These are phyloP conservation scores for Melampsora larici-populina DNA, from an alignment of 1,284 basidiomycete species.

Conservation along the genomic window DNA sequence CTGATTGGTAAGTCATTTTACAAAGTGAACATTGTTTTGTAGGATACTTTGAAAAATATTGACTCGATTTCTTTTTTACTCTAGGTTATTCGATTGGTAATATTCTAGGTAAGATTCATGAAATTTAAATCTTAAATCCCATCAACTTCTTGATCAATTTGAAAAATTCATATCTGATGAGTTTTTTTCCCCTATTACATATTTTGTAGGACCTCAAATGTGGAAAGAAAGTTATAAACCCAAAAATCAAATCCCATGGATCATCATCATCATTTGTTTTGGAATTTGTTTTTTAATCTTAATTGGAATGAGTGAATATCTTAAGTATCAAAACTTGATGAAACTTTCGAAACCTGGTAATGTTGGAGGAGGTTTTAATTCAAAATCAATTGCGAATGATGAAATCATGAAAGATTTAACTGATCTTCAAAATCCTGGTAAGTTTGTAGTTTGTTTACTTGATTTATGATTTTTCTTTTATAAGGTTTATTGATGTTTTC, in stretches of 20 bases:
- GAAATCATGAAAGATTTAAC: not conserved
- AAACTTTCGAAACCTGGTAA: no score
- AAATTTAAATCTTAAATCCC: not conserved
- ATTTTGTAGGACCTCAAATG: not conserved
- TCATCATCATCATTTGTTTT: not conserved
- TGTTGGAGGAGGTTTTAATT: no score
- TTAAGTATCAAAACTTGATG: not conserved
- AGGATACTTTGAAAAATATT: no score
- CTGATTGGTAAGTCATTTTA: constrained; percentile 10
- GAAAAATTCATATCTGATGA: not conserved
- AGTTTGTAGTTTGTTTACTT: not conserved
- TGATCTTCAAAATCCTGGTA: not conserved
- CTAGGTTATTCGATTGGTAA: constrained; percentile 3
- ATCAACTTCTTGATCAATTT: not conserved
- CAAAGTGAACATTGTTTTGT: not conserved
- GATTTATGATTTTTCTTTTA: not conserved
- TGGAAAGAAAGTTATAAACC: constrained; percentile 11
- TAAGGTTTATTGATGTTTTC: not conserved
- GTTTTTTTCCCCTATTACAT: not conserved
- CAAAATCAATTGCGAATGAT: not conserved
- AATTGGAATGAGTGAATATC: not conserved
- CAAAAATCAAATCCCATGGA: constrained; percentile 3
- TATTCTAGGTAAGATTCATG: constrained; percentile 1
- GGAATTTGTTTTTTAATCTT: not conserved
- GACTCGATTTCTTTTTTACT: not conserved